These are phyloP conservation scores for Rhodotorula sp. DNA, from an alignment of 1,284 basidiomycete genomes.

Conservation along the genomic window DNA sequence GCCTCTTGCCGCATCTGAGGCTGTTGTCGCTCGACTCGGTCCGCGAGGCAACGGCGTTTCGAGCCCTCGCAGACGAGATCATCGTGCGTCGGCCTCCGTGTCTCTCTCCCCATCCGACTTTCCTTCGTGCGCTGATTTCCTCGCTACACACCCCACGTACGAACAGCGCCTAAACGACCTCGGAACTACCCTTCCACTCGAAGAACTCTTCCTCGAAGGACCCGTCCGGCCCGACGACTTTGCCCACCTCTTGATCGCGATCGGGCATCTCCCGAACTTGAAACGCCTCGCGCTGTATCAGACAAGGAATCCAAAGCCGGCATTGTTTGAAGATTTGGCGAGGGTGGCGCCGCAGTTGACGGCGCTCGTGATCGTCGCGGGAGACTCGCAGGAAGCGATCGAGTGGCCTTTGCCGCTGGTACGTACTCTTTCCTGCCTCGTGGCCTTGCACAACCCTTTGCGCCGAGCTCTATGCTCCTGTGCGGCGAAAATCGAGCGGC, in stretches of 20 bases:
- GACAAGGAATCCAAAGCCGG: constrained; percentile 16
- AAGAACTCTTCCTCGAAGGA: constrained; percentile 41
- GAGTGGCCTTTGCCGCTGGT: constrained; percentile 26
- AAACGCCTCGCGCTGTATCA: constrained; percentile 38
- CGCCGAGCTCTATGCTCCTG: too few species aligned
- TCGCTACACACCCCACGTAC: too few species aligned
- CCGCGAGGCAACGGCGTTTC: constrained; percentile 20
- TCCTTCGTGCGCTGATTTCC: too few species aligned
- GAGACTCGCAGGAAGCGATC: constrained; percentile 12
- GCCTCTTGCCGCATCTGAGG: constrained; percentile 22
- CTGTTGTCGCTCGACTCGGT: constrained; percentile 38
- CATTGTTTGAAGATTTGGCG: constrained; percentile 25
- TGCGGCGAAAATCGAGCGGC: background rate
- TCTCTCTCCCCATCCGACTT: background rate
- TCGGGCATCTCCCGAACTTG: constrained; percentile 19
- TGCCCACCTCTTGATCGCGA: constrained; percentile 15
- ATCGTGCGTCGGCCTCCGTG: constrained; percentile 2
- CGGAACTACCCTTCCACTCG: constrained; percentile 20
- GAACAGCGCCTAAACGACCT: constrained; percentile 6
- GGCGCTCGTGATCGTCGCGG: constrained; percentile 26
- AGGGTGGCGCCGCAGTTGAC: constrained; percentile 3
- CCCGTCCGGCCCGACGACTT: constrained; percentile 7
- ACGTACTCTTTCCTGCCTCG: background rate
- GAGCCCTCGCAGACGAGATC: constrained; percentile 20
- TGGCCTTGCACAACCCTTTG: background rate